Percentiles rank a stretch among this genome's conserved stretches.
phyloP scores from a whole-genome alignment of 495 filamentous ascomycete species.

The Aspergillus incahuasiensis region DNA sequence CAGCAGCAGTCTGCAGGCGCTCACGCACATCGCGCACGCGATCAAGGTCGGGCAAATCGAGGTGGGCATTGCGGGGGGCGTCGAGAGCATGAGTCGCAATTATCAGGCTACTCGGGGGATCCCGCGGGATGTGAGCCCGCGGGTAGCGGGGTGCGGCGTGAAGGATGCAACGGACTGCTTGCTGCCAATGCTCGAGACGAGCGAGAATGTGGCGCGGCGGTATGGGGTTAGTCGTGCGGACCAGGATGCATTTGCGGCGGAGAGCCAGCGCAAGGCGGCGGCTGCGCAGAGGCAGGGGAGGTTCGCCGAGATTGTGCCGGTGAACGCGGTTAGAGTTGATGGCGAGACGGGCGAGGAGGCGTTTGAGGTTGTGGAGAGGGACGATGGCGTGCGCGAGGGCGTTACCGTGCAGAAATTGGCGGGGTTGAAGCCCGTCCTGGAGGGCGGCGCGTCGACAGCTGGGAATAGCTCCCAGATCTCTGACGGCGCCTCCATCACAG shows the following conservation, averaged over 20 bases:
- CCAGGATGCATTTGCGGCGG: conserved; percentile 74
- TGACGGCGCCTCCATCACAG: conserved; percentile 64
- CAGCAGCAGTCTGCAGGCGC: conserved; percentile 80
- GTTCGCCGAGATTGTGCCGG: conserved; percentile 81
- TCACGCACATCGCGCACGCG: conserved; percentile 78
- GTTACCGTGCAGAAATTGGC: conserved; percentile 69
- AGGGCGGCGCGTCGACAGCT: conserved; percentile 72
- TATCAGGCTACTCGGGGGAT: conserved; percentile 60
- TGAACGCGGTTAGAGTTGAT: conserved; percentile 64
- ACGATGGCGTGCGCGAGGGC: conserved; percentile 77
- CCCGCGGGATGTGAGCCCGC: conserved; percentile 59
- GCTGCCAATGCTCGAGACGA: conserved; percentile 86
- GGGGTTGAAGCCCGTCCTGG: conserved; percentile 79
- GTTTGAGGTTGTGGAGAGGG: conserved; percentile 64
- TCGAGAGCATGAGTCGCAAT: conserved; percentile 72
- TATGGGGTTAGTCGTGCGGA: conserved; percentile 67
- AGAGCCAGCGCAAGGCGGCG: conserved; percentile 73
- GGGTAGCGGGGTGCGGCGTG: conserved; percentile 49
- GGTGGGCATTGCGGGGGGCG: conserved; percentile 72
- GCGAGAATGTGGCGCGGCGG: conserved; percentile 78
- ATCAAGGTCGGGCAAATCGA: conserved; percentile 72
- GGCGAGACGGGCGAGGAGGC: conserved; percentile 62
- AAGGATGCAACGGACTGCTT: conserved; percentile 73
- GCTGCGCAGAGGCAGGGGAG: conserved; percentile 74
- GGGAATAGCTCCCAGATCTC: conserved; percentile 47